Conservation (phyloP, 805 yeast species). For the Pichia gijzeniarum region DNA sequence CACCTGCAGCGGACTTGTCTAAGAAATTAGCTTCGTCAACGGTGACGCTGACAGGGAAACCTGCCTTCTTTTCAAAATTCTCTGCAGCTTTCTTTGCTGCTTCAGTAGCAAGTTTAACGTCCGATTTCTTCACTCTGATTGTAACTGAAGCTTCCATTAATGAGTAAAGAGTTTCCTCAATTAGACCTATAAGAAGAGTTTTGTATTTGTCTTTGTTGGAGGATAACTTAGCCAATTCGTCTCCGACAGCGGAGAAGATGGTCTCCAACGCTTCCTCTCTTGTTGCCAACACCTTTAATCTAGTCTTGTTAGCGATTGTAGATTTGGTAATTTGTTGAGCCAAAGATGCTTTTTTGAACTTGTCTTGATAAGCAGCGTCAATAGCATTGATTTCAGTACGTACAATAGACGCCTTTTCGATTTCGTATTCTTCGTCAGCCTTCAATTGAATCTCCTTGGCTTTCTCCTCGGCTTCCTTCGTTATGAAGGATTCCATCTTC, state of each 20-base stretch:
- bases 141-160: slow-evolving; percentile 65
- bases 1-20: slow-evolving; percentile 71
- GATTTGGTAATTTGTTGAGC: slow-evolving; percentile 95
- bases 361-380: slow-evolving; percentile 71
- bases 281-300: slow-evolving; percentile 82
- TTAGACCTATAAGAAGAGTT: slow-evolving; percentile 65
- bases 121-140: slow-evolving; percentile 62
- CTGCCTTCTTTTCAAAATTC: slow-evolving; percentile 57
- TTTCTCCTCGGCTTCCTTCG: slow-evolving; percentile 98
- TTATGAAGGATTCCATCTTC: slow-evolving; percentile 98
- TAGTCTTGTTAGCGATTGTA: slow-evolving; percentile 89
- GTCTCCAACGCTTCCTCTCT: slow-evolving; percentile 74
- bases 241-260: slow-evolving; percentile 65
- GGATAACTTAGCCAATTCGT: slow-evolving; percentile 52
- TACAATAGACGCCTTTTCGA: slow-evolving; percentile 92
- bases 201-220: slow-evolving; percentile 54
- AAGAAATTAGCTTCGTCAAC: slow-evolving; percentile 54
- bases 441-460: slow-evolving; percentile 92
- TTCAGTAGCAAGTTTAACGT: slow-evolving; percentile 52
- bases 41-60: slow-evolving; percentile 46
- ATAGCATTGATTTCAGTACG: slow-evolving; percentile 87
- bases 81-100: slow-evolving; percentile 57
- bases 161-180: slow-evolving; percentile 69
- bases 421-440: slow-evolving; percentile 98
- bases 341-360: slow-evolving; percentile 83